These are phyloP conservation scores for Penicillium arizonense DNA, from an alignment of 495 filamentous ascomycete species.

Conservation along the genomic window DNA sequence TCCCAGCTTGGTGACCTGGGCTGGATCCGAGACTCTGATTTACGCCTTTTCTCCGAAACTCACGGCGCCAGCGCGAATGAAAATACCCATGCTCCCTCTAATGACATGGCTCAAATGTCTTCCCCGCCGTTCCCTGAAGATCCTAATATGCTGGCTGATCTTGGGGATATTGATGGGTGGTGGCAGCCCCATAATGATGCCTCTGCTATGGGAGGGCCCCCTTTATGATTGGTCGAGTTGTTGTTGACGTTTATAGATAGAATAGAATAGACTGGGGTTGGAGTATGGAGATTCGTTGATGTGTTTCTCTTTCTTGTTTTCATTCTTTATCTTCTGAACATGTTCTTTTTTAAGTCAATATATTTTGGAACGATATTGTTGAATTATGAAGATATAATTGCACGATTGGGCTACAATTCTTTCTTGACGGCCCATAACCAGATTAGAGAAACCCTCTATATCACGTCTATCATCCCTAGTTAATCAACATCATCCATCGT, in stretches of 20 bases:
- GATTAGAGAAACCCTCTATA: too few relatives aligned
- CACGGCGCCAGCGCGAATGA: slow-evolving; percentile 4
- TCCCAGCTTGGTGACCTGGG: slow-evolving; percentile 29
- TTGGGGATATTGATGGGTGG: slow-evolving; percentile 41
- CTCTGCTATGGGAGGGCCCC: neutral
- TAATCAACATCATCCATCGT: slow-evolving; percentile 6
- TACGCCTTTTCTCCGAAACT: slow-evolving; percentile 31
- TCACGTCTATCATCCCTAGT: too few relatives aligned
- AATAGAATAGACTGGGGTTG: neutral
- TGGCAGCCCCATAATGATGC: slow-evolving; percentile 18
- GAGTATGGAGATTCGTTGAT: neutral
- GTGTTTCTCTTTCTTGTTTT: neutral
- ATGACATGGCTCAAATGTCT: slow-evolving; percentile 6
- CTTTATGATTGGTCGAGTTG: neutral
- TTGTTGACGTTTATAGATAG: too few relatives aligned
- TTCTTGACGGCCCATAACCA: too few relatives aligned
- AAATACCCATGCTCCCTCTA: neutral
- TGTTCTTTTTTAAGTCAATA: too few relatives aligned
- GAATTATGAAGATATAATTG: too few relatives aligned
- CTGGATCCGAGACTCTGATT: slow-evolving; percentile 34
- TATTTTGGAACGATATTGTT: too few relatives aligned
- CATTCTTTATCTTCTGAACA: neutral
- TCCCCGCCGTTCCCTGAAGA: slow-evolving; percentile 24
- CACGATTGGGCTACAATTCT: too few relatives aligned
- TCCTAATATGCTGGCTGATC: slow-evolving; percentile 27